Percentiles rank a stretch among this genome's conserved stretches.
These are phyloP conservation scores for Exsudoporus frostii DNA, from an alignment of 768 basidiomycete species.

Conservation along the genomic window DNA sequence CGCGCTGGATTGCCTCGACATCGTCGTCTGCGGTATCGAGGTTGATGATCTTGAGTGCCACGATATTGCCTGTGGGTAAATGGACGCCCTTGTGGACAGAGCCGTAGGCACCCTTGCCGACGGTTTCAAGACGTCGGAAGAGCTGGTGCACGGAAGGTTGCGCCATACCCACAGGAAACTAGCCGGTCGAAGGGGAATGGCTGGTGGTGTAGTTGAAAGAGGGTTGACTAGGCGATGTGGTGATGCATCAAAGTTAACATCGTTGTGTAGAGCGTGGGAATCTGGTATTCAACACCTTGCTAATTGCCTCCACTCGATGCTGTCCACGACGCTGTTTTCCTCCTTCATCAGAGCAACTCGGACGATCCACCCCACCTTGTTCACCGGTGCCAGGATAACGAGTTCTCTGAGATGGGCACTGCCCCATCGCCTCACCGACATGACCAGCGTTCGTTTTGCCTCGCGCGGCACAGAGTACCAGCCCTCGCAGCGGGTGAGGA, in stretches of 20 bases:
- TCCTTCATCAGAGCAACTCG: constrained; percentile 23
- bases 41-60: constrained; percentile 98
- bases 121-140: constrained; percentile 83
- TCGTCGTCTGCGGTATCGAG: constrained; percentile 97
- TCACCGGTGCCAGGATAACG: constrained; percentile 10
- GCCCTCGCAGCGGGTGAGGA: constrained; percentile 90
- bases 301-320: constrained; percentile 12
- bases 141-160: constrained; percentile 72
- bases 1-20: constrained; percentile 93
- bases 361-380: constrained; percentile 17
- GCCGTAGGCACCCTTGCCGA: constrained; percentile 95
- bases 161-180: constrained; percentile 28
- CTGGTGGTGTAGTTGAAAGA: background rate
- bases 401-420: constrained; percentile 21
- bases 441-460: constrained; percentile 45
- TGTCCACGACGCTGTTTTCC: constrained; percentile 16
- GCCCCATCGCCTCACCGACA: constrained; percentile 18
- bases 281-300: background rate
- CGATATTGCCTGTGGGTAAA: constrained; percentile 78
- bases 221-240: background rate
- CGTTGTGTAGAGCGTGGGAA: constrained; percentile 18
- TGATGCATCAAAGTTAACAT: background rate
- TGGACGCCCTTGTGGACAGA: constrained; percentile 92
- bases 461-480: constrained; percentile 90
- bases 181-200: background rate